Evolutionary conservation across 306 rosid genomes (phyloP).

Genomic region (Casuarina cunninghamiana): DNA sequence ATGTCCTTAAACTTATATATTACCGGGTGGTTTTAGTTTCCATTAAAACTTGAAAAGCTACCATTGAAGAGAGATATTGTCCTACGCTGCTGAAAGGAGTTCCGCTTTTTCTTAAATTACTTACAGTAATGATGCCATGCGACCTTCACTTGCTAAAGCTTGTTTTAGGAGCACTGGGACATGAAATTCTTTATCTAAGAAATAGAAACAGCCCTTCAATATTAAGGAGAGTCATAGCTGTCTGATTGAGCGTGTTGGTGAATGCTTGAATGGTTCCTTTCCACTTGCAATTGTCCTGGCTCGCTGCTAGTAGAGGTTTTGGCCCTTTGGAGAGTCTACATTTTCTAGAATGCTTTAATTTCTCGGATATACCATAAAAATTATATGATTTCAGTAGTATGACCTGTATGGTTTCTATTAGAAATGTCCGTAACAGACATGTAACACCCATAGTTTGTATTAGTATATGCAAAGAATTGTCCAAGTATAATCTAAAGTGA

Average conservation of each 20-base stretch:
- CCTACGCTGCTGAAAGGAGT: not conserved
- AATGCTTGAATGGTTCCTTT: not conserved
- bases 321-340: not conserved
- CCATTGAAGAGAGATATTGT: not conserved
- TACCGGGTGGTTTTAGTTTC: not conserved
- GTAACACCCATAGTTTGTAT: not conserved
- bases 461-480: not conserved
- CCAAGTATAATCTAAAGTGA: not conserved
- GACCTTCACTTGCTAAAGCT: not conserved
- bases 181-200: not conserved
- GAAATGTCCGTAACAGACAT: not conserved
- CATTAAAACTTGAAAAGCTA: not conserved
- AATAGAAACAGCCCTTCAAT: not conserved
- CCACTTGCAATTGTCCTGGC: not conserved
- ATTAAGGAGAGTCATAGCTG: not conserved
- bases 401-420: not conserved
- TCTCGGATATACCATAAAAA: not conserved
- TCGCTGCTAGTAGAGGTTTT: not conserved
- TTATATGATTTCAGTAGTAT: not conserved
- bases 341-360: not conserved
- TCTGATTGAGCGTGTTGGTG: not conserved
- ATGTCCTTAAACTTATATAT: not conserved
- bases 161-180: not conserved
- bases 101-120: not conserved
- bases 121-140: not conserved